Conservation (phyloP, 2,329 filamentous ascomycete genomes). For the Pyrenophora seminiperda region DNA sequence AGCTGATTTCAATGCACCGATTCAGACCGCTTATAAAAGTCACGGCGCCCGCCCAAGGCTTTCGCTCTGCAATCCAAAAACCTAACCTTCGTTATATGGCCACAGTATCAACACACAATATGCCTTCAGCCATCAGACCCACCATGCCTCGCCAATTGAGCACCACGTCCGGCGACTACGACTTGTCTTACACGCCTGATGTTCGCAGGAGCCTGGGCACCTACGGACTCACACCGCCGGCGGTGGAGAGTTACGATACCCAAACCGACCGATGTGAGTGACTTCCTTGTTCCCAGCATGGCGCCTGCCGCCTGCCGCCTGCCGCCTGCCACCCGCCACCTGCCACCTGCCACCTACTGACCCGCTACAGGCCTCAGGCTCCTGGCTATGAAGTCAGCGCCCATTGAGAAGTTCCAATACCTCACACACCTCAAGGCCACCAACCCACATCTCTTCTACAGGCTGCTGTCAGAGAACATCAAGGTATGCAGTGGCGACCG, state of each 20-base stretch:
- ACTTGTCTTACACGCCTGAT: slow-evolving; percentile 56
- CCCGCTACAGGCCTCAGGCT: slow-evolving; percentile 70
- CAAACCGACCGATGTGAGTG: slow-evolving; percentile 57
- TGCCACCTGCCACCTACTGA: no score
- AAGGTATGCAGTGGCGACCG: slow-evolving; percentile 48
- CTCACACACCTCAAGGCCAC: slow-evolving; percentile 74
- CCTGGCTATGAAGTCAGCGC: slow-evolving; percentile 70
- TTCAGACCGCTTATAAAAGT: slow-evolving; percentile 44
- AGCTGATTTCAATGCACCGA: slow-evolving; percentile 44
- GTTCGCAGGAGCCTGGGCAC: slow-evolving; percentile 58
- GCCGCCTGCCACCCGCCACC: no score
- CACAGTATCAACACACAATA: slow-evolving; percentile 40
- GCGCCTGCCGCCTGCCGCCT: no score
- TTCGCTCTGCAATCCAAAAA: slow-evolving; percentile 24
- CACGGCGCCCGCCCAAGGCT: slow-evolving; percentile 30
- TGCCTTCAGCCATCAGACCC: slow-evolving; percentile 47
- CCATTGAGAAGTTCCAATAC: slow-evolving; percentile 84
- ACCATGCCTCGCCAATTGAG: slow-evolving; percentile 45
- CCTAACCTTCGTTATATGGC: slow-evolving; percentile 38
- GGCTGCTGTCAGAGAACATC: slow-evolving; percentile 76
- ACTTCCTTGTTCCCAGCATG: slow-evolving; percentile 41
- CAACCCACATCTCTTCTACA: slow-evolving; percentile 81
- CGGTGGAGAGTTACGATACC: slow-evolving; percentile 56
- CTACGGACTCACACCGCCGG: slow-evolving; percentile 59
- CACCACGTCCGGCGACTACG: slow-evolving; percentile 55